phyloP scores from a whole-genome alignment of 2,329 filamentous ascomycete genomes.

The Claviceps fusiformis region DNA sequence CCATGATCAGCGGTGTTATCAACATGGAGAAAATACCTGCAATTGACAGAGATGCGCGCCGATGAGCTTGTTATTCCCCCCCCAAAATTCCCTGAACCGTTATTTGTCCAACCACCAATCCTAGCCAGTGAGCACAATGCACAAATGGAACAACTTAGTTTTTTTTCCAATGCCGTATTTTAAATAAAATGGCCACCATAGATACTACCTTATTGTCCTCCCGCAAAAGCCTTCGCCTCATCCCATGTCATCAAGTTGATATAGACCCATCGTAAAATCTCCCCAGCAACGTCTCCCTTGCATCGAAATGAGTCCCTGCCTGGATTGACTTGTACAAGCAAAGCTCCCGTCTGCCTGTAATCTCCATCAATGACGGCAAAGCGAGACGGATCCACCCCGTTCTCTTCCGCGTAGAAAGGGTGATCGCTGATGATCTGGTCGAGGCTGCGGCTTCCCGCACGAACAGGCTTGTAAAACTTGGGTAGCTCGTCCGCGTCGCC shows the following conservation, averaged over 20 bases:
- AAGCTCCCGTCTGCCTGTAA: not conserved
- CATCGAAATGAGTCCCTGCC: constrained; percentile 3
- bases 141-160: not conserved
- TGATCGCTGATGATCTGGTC: not conserved
- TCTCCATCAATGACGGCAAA: constrained; percentile 2
- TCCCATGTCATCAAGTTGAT: constrained; percentile 5
- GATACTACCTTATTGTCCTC: not conserved
- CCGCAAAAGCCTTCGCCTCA: constrained; percentile 1
- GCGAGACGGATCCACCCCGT: not conserved
- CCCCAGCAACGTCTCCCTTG: constrained; percentile 1
- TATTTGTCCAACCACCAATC: not conserved
- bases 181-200: not conserved
- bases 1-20: not conserved
- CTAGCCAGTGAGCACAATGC: not conserved
- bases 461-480: not conserved
- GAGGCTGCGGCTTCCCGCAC: not conserved
- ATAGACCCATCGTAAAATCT: constrained; percentile 4
- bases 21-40: not conserved
- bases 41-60: too few relatives aligned
- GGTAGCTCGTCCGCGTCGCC: not conserved
- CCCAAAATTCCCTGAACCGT: too few relatives aligned
- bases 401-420: not conserved
- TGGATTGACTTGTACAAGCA: not conserved
- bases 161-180: too few relatives aligned
- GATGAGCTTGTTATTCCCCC: too few relatives aligned